A percentile compares a stretch with the other conserved stretches of the same genome.
These are phyloP conservation scores for Pseudozyma thailandica DNA, from an alignment of 1,284 basidiomycete genomes.

Conservation along the genomic window DNA sequence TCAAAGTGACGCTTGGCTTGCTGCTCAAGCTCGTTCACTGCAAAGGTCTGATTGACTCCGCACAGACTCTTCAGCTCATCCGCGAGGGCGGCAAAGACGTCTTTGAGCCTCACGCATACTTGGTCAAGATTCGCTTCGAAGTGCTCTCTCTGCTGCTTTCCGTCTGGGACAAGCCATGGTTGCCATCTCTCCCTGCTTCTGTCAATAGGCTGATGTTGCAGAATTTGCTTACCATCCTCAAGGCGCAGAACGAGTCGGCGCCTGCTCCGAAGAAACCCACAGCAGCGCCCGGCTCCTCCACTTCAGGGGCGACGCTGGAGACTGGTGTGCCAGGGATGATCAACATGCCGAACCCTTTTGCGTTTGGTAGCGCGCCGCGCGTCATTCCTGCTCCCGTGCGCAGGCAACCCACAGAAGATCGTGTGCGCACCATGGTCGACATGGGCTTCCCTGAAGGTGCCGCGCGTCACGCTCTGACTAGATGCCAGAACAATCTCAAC, in stretches of 20 bases:
- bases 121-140: slow-evolving; percentile 81
- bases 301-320: slow-evolving; percentile 10
- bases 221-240: slow-evolving; percentile 82
- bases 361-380: slow-evolving; percentile 38
- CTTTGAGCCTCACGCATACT: slow-evolving; percentile 85
- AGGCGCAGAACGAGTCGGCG: slow-evolving; percentile 74
- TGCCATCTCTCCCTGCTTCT: slow-evolving; percentile 76
- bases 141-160: slow-evolving; percentile 77
- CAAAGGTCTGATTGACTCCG: slow-evolving; percentile 83
- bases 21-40: slow-evolving; percentile 81
- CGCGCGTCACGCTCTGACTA: slow-evolving; percentile 82
- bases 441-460: slow-evolving; percentile 95
- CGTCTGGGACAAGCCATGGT: slow-evolving; percentile 87
- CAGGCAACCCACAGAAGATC: slow-evolving; percentile 64
- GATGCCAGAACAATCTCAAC: slow-evolving; percentile 87
- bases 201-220: slow-evolving; percentile 76
- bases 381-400: slow-evolving; percentile 26
- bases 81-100: slow-evolving; percentile 38
- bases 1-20: slow-evolving; percentile 84
- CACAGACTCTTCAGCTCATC: slow-evolving; percentile 78
- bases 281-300: slow-evolving; percentile 7
- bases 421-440: slow-evolving; percentile 84
- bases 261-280: slow-evolving; percentile 32
- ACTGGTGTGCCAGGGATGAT: slow-evolving; percentile 23
- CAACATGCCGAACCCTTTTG: slow-evolving; percentile 36